These are phyloP conservation scores for Raphanus sativus DNA, from an alignment of 345 rosid genomes.

Conservation along the genomic window DNA sequence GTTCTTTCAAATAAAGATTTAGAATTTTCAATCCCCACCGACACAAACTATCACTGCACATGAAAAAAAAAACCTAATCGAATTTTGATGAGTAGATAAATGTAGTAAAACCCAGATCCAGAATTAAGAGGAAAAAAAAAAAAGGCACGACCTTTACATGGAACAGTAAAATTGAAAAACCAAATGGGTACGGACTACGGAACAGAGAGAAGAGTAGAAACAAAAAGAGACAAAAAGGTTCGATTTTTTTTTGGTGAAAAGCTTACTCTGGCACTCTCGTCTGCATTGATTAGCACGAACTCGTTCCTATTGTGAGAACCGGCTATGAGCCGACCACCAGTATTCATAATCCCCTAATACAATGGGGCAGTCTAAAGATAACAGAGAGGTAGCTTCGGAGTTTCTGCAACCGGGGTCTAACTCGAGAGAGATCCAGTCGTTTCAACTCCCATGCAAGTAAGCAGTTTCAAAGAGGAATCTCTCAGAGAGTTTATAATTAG, in stretches of 20 bases:
- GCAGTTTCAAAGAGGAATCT: background rate
- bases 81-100: background rate
- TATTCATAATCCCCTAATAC: slow-evolving; percentile 45
- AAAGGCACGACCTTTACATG: slow-evolving; percentile 25
- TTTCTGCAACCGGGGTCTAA: background rate
- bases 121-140: background rate
- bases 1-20: background rate
- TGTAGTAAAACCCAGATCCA: slow-evolving; percentile 32
- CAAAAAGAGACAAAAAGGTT: background rate
- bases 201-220: too few species aligned
- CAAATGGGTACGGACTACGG: background rate
- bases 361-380: background rate
- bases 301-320: slow-evolving; percentile 93
- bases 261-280: slow-evolving; percentile 69
- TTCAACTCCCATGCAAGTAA: slow-evolving; percentile 25
- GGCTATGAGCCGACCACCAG: slow-evolving; percentile 80
- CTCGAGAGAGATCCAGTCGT: slow-evolving; percentile 27
- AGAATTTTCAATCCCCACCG: slow-evolving; percentile 22
- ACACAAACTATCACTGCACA: slow-evolving; percentile 25
- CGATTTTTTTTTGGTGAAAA: background rate
- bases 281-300: slow-evolving; percentile 82
- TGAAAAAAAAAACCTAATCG: slow-evolving; percentile 11
- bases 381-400: slow-evolving; percentile 2
- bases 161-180: background rate
- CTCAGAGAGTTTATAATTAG: background rate